phyloP scores from a whole-genome alignment of 1,284 basidiomycete genomes.

The Cryptococcus sp. region DNA sequence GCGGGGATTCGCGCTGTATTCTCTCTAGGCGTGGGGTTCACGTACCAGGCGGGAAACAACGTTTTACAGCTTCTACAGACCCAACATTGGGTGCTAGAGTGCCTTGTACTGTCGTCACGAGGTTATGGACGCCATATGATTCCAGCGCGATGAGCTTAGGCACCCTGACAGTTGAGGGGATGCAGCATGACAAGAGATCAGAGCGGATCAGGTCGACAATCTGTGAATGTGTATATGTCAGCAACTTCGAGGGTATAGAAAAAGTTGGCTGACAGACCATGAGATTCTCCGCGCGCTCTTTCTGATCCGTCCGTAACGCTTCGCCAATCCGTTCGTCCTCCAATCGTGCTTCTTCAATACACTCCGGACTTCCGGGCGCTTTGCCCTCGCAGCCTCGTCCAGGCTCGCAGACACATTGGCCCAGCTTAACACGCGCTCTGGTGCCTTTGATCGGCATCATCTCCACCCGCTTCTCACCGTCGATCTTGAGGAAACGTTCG shows the following conservation, averaged over 20 bases:
- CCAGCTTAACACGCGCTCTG: constrained; percentile 39
- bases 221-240: constrained; percentile 23
- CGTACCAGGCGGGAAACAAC: constrained; percentile 83
- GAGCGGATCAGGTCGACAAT: constrained; percentile 96
- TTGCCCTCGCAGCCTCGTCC: constrained; percentile 31
- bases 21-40: constrained; percentile 9
- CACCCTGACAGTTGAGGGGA: constrained; percentile 72
- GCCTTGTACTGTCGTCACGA: constrained; percentile 91
- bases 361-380: constrained; percentile 31
- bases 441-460: constrained; percentile 97
- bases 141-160: constrained; percentile 86
- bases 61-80: constrained; percentile 70
- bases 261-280: constrained; percentile 60
- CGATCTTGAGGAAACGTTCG: constrained; percentile 89
- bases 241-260: neutral
- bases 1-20: neutral
- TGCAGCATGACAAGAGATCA: constrained; percentile 74
- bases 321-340: constrained; percentile 51
- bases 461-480: constrained; percentile 63
- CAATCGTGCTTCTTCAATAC: constrained; percentile 27
- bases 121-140: constrained; percentile 93
- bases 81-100: constrained; percentile 55
- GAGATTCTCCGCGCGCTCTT: constrained; percentile 95
- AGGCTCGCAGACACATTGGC: constrained; percentile 41
- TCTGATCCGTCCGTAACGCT: constrained; percentile 70